Evolutionary conservation across 148 eudicot genomes (phyloP).

Genomic region (Camellia sinensis): DNA sequence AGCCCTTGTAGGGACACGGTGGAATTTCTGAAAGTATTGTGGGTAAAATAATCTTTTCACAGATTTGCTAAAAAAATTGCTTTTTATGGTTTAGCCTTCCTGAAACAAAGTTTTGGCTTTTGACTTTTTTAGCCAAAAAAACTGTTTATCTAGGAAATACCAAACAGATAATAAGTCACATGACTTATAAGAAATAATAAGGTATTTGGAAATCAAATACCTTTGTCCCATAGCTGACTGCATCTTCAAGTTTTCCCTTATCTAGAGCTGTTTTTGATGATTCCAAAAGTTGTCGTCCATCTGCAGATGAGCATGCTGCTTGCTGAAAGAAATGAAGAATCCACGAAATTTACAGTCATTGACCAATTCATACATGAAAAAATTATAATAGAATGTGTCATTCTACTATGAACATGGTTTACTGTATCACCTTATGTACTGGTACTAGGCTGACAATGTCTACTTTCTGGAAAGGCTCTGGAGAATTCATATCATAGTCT

Average conservation of each 20-base stretch:
- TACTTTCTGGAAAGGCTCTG: conserved; percentile 68
- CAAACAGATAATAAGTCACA: not conserved
- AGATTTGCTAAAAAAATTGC: no score
- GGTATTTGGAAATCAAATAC: conserved; percentile 33
- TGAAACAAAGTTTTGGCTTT: no score
- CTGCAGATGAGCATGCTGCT: conserved; percentile 99
- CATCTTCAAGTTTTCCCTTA: conserved; percentile 99
- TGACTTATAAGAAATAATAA: no score
- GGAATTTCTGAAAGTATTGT: no score
- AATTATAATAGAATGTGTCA: conserved; percentile 8
- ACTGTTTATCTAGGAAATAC: no score
- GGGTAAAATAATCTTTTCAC: no score
- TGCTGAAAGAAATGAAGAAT: conserved; percentile 53
- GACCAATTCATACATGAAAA: not conserved
- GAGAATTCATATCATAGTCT: conserved; percentile 94
- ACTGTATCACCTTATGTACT: conserved; percentile 81
- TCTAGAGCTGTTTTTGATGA: conserved; percentile 98
- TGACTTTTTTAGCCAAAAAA: no score
- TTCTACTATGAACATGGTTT: conserved; percentile 4
- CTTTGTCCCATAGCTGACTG: conserved; percentile 98
- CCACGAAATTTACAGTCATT: conserved; percentile 9
- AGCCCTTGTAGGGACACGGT: no score
- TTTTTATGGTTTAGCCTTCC: no score
- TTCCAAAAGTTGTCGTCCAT: conserved; percentile 96
- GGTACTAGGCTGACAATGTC: conserved; percentile 90